phyloP scores from a whole-genome alignment of 106 monocot species.

The Narthecium ossifragum region DNA sequence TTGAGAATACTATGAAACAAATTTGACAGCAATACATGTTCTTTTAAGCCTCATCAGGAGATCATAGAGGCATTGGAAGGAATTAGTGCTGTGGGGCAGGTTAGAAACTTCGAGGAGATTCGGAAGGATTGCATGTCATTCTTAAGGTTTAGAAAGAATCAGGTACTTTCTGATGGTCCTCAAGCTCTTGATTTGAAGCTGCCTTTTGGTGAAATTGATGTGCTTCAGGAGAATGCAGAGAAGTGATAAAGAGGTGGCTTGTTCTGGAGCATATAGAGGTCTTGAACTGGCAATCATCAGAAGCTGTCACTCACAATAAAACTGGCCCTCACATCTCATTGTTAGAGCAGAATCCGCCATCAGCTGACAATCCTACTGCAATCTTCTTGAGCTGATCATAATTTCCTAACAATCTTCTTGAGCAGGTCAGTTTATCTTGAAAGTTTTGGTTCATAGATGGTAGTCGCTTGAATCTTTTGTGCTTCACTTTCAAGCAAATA shows the following conservation, averaged over 20 bases:
- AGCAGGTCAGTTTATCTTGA: too few species aligned
- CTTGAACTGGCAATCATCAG: slow-evolving; percentile 34
- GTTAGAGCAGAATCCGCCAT: slow-evolving; percentile 65
- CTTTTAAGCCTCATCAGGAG: slow-evolving; percentile 58
- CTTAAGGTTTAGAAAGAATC: slow-evolving; percentile 79
- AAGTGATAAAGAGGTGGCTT: slow-evolving; percentile 79
- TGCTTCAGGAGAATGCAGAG: slow-evolving; percentile 65
- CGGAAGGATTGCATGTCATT: slow-evolving; percentile 90
- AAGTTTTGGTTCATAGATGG: slow-evolving; percentile 1
- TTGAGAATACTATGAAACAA: slow-evolving; percentile 57
- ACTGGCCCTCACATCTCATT: slow-evolving; percentile 42
- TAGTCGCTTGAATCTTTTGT: too few species aligned
- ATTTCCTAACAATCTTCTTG: too few species aligned
- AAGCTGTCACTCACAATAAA: slow-evolving; percentile 34
- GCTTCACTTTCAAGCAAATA: too few species aligned
- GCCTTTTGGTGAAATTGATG: slow-evolving; percentile 81
- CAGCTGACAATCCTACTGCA: slow-evolving; percentile 63
- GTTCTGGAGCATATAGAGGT: slow-evolving; percentile 67
- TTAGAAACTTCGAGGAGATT: slow-evolving; percentile 53
- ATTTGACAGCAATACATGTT: slow-evolving; percentile 28
- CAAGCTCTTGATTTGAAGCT: slow-evolving; percentile 80
- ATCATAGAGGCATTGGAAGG: slow-evolving; percentile 58
- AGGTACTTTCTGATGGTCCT: slow-evolving; percentile 50
- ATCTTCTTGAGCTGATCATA: slow-evolving; percentile 50
- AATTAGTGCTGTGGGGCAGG: slow-evolving; percentile 41